Evolutionary conservation across 1,284 basidiomycete genomes (phyloP).

Genomic region (Rhodotorula sp.): DNA sequence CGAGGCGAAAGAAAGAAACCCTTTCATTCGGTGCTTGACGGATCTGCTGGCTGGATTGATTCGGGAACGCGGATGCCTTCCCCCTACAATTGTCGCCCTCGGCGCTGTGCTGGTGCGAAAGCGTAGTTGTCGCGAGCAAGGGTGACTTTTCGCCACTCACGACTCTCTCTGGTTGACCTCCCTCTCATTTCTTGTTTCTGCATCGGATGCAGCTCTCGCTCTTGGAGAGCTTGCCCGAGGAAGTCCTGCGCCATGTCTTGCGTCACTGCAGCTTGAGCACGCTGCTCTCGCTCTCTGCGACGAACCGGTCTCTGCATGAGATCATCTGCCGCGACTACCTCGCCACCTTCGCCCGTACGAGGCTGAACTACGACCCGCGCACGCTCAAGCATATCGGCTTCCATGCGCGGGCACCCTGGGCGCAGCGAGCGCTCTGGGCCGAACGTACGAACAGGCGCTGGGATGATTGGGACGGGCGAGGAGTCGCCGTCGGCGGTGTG

Average conservation of each 20-base stretch:
- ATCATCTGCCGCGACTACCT: not conserved
- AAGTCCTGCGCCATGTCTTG: not conserved
- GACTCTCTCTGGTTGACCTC: not conserved
- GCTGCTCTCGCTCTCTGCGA: conserved; percentile 10
- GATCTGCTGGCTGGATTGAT: no score
- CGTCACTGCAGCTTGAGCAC: not conserved
- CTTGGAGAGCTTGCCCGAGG: not conserved
- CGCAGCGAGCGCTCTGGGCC: conserved; percentile 5
- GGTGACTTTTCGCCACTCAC: not conserved
- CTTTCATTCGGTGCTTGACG: no score
- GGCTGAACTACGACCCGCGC: conserved; percentile 5
- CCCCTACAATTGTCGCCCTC: no score
- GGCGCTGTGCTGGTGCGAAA: no score
- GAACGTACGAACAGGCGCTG: not conserved
- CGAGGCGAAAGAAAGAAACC: not conserved
- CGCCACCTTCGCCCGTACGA: not conserved
- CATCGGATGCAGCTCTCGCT: conserved; percentile 1
- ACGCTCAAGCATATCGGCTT: conserved; percentile 9
- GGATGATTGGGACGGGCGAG: not conserved
- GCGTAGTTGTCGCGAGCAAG: not conserved
- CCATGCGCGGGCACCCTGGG: not conserved
- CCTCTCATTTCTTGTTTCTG: not conserved
- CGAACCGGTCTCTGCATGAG: conserved; percentile 2
- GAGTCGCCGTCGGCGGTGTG: not conserved
- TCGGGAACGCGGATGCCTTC: no score